These are phyloP conservation scores for Butyriboletus loyo DNA, from an alignment of 768 basidiomycete genomes.

Conservation along the genomic window DNA sequence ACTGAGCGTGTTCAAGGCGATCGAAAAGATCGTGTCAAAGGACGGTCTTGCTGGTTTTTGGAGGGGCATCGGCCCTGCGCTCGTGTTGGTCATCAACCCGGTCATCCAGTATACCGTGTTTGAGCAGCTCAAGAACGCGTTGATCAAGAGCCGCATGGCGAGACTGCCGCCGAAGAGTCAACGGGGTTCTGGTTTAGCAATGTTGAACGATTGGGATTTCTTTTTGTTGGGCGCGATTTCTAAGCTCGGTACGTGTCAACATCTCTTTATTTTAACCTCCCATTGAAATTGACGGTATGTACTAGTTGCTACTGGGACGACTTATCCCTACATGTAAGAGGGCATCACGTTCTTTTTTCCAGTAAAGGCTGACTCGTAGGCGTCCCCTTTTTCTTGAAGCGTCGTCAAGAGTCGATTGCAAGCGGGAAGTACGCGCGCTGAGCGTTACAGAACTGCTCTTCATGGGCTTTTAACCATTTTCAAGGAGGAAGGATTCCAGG, in stretches of 20 bases:
- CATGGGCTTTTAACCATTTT: slow-evolving; percentile 79
- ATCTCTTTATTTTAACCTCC: neutral
- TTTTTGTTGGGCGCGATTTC: slow-evolving; percentile 94
- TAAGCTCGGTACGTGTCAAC: slow-evolving; percentile 62
- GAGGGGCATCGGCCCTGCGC: slow-evolving; percentile 91
- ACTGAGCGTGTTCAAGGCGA: slow-evolving; percentile 63
- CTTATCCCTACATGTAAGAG: slow-evolving; percentile 74
- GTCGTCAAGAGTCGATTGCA: slow-evolving; percentile 80
- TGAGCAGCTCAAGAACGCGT: slow-evolving; percentile 87
- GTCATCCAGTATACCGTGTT: slow-evolving; percentile 92
- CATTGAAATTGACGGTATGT: neutral
- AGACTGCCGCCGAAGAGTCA: slow-evolving; percentile 50
- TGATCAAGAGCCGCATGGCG: slow-evolving; percentile 61
- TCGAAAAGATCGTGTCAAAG: slow-evolving; percentile 64
- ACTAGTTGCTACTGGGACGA: slow-evolving; percentile 50
- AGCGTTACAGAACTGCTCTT: slow-evolving; percentile 70
- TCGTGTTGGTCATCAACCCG: slow-evolving; percentile 91
- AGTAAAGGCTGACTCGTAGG: neutral
- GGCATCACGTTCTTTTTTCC: neutral
- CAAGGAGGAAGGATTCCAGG: slow-evolving; percentile 73
- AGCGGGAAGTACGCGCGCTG: slow-evolving; percentile 64
- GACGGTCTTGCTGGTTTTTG: slow-evolving; percentile 81
- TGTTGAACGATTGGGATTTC: slow-evolving; percentile 82
- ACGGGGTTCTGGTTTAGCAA: slow-evolving; percentile 40
- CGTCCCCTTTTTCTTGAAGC: slow-evolving; percentile 21